Conservation (phyloP, 257 asterid genomes). For the Solanum piurae region DNA sequence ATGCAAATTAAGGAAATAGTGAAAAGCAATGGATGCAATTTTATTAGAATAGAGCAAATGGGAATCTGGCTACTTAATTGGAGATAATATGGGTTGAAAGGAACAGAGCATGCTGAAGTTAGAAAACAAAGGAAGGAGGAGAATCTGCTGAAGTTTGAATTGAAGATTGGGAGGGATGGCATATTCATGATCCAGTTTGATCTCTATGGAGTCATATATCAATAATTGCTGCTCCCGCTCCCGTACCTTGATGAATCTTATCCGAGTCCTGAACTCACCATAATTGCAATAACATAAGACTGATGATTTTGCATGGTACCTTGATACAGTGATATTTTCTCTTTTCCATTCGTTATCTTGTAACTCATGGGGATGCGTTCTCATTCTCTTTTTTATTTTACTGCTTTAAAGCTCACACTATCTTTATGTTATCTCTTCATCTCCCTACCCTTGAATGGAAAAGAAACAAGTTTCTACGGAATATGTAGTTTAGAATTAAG, state of each 20-base stretch:
- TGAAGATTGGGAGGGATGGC: neutral
- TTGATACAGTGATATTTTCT: neutral
- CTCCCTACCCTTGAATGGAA: neutral
- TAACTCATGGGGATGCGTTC: neutral
- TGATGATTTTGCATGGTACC: neutral
- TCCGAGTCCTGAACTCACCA: neutral
- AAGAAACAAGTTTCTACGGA: neutral
- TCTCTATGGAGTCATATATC: neutral
- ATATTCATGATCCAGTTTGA: neutral
- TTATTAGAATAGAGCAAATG: neutral
- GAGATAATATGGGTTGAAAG: neutral
- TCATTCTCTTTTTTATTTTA: neutral
- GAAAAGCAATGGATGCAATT: neutral
- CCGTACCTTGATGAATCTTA: neutral
- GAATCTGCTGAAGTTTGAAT: neutral
- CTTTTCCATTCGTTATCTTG: neutral
- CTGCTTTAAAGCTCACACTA: neutral
- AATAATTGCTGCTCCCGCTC: neutral
- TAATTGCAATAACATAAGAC: neutral
- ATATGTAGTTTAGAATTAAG: neutral
- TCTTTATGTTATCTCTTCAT: neutral
- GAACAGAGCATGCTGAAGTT: neutral
- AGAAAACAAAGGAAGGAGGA: neutral
- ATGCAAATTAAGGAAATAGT: neutral
- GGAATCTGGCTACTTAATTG: neutral